Evolutionary conservation across 2,329 filamentous ascomycete species (phyloP), one percentile per base, ranked within the genome.

Genomic region (Exutisphaerella laricina): DNA sequence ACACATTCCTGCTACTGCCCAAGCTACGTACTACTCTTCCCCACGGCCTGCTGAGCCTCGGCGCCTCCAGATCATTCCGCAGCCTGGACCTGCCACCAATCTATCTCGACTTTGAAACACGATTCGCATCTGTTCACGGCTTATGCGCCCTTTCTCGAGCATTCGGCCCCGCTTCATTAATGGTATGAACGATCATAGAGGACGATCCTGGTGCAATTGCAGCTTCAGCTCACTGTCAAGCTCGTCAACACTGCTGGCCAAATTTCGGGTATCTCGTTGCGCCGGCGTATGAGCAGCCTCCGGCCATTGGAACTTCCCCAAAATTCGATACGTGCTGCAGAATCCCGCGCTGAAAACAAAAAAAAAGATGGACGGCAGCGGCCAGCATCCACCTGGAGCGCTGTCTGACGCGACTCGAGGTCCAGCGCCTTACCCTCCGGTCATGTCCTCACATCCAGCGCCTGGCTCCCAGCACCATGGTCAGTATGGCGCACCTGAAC

Each of bases 291-390:
- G n/a, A n/a, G n/a, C 6, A 3, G 17, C 2, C 32, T 16, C 8
- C 6, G 12, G 21, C 18, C 17, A 13, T 20, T 23, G 5, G 32
- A 23, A 20, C 9, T 4, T 23, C 13, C 9, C 32, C 25, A n/a
- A n/a, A n/a, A n/a, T n/a, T n/a, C n/a, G n/a, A n/a, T n/a, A n/a
- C n/a, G n/a, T n/a, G n/a, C n/a, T n/a, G n/a, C n/a, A n/a, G n/a
- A n/a, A n/a, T n/a, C n/a, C n/a, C n/a, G n/a, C n/a, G n/a, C n/a
- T n/a, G n/a, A n/a, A n/a, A n/a, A n/a, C n/a, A n/a, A n/a, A n/a
- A n/a, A n/a, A n/a, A n/a, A n/a, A n/a, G n/a, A 44, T 44, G 41
- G 41, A 44, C 28, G 13, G 23, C 26, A 32, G 26, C 23, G 28
- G 20, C 7, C 35, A 44, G 14, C 34, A 23, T 28, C 26, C 34